Evolutionary conservation across 352 stramenopile genomes (phyloP), one percentile per base, ranked within the genome.

Genomic region (Achlya hypogyna): DNA sequence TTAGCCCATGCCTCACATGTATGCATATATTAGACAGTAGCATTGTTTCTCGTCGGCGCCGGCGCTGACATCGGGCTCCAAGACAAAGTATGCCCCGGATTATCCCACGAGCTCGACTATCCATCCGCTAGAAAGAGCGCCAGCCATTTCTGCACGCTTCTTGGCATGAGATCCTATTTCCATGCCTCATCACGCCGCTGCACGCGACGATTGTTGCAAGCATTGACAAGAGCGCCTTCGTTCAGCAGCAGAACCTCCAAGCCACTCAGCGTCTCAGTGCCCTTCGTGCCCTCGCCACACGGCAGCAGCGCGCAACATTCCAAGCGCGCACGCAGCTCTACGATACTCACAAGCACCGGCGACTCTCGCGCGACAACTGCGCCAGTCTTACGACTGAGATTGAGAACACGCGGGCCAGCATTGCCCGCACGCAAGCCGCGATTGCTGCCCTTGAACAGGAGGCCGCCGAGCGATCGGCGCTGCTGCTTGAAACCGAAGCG

Each of bases 141-240:
- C 5, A 20, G 18, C 60, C 60, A n/a, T 67, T 67, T 52, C 42
- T 67, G 25, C 38, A 38, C 32, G 60, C 60, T 5, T 45, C 60
- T 14, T 67, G 60, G 60, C 60, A 67, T 38, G 16, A 49, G 2
- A 59, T 67, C 10, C 12, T 67, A 22, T 67, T 47, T 22, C 60
- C 60, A 10, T 67, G 60, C 25, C 60, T 67, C 18, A 20, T 67
- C 2, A 22, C 60, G 6, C 60, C 60, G 16, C 14, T 34, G 1
- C 60, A 67, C 34, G 31, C 23, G 18, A 53, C 38, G 14, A 54
- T 67, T 47, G 5, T 22, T 22, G 27, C 5, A 5, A 51, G 38
- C 47, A 60, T 67, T 28, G 20, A 54, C 20, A n/a, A 22, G 0
- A 51, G 45, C 34, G 51, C 40, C 25, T 8, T 29, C n/a, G n/a